These are phyloP conservation scores for Xylaria grammica DNA, from an alignment of 495 filamentous ascomycete species.

Conservation along the genomic window DNA sequence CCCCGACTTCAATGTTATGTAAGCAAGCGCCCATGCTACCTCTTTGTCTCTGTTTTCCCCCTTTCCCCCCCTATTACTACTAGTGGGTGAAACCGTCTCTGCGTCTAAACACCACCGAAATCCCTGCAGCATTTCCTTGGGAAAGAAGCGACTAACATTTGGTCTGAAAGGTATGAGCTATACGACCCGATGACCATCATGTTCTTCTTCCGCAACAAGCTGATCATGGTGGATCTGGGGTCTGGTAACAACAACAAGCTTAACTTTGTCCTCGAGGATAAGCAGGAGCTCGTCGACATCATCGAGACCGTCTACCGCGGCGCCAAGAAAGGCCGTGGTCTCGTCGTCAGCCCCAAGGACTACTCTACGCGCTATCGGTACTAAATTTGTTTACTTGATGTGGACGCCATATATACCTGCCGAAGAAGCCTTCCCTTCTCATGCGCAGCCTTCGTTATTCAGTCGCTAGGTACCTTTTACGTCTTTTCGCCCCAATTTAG, in stretches of 20 bases:
- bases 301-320: slow-evolving; percentile 97
- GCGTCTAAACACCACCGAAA: neutral
- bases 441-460: neutral
- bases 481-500: neutral
- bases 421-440: neutral
- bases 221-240: slow-evolving; percentile 98
- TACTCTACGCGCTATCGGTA: slow-evolving; percentile 87
- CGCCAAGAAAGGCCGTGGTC: slow-evolving; percentile 93
- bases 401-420: neutral
- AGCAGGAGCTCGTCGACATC: slow-evolving; percentile 98
- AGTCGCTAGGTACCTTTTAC: neutral
- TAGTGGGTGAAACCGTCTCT: neutral
- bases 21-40: slow-evolving; percentile 8
- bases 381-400: slow-evolving; percentile 38
- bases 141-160: slow-evolving; percentile 1
- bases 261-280: slow-evolving; percentile 97
- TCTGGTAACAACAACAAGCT: slow-evolving; percentile 95
- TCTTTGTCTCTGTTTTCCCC: neutral
- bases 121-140: neutral
- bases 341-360: slow-evolving; percentile 96
- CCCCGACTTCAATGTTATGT: slow-evolving; percentile 98
- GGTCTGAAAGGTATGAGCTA: slow-evolving; percentile 53
- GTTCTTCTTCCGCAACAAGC: slow-evolving; percentile 98
- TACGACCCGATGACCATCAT: slow-evolving; percentile 76
- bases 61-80: no score